Evolutionary conservation across 176 grass and related monocot genomes (phyloP).

Genomic region (barley (Hordeum vulgare)): DNA sequence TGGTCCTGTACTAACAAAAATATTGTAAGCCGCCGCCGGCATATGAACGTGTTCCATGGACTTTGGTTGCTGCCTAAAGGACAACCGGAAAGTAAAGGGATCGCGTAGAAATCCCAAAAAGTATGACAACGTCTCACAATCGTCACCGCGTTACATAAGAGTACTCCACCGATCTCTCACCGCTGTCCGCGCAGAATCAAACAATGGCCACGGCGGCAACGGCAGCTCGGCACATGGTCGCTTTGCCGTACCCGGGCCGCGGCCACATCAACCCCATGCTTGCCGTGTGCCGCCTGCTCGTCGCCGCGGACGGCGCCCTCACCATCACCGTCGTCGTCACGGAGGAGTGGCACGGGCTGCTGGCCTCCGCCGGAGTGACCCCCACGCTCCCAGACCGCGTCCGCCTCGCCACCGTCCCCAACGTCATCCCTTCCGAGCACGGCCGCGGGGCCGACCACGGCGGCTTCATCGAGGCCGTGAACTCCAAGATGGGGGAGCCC

Average conservation of each 20-base stretch:
- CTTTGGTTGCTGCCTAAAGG: too few relatives aligned
- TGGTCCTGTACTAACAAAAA: too few relatives aligned
- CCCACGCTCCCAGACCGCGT: constrained; percentile 21
- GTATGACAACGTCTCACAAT: too few relatives aligned
- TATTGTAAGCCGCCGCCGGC: too few relatives aligned
- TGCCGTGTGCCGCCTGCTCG: constrained; percentile 41
- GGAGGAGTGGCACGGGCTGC: constrained; percentile 58
- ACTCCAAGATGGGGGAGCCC: constrained; percentile 32
- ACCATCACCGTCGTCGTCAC: constrained; percentile 55
- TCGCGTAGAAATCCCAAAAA: too few relatives aligned
- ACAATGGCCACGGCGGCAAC: not conserved
- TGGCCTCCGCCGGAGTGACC: constrained; percentile 1
- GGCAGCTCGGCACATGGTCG: constrained; percentile 33
- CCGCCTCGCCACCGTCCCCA: constrained; percentile 44
- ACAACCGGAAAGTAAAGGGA: too few relatives aligned
- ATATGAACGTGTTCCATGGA: too few relatives aligned
- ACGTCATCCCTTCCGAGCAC: constrained; percentile 50
- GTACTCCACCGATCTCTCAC: too few relatives aligned
- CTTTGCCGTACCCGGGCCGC: constrained; percentile 55
- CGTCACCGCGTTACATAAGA: too few relatives aligned
- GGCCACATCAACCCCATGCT: constrained; percentile 81
- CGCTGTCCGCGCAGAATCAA: too few relatives aligned
- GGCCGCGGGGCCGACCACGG: constrained; percentile 26
- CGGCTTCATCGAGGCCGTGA: constrained; percentile 49
- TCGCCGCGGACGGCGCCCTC: constrained; percentile 17